A percentile compares a stretch with the other conserved stretches of the same genome.
phyloP scores from a whole-genome alignment of 1,284 basidiomycete species.

The Lentinula novae-zelandiae region DNA sequence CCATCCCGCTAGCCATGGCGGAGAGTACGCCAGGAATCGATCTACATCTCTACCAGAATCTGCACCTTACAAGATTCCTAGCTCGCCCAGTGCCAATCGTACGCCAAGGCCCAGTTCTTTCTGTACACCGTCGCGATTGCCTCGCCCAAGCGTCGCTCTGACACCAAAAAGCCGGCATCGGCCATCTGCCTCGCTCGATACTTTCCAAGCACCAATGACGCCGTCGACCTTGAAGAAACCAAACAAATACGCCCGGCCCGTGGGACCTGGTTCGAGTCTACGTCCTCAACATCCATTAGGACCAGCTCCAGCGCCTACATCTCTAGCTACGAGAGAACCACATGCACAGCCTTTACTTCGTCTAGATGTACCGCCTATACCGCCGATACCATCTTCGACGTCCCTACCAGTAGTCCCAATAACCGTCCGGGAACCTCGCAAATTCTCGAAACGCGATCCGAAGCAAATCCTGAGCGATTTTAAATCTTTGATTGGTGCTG shows the following conservation, averaged over 20 bases:
- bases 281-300: neutral
- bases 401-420: neutral
- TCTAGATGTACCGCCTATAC: neutral
- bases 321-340: neutral
- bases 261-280: neutral
- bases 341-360: neutral
- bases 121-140: neutral
- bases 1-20: neutral
- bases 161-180: neutral
- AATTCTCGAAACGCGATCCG: conserved; percentile 22
- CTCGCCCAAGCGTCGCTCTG: neutral
- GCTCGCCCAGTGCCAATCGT: neutral
- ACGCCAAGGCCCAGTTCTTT: neutral
- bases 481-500: neutral
- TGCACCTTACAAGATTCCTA: neutral
- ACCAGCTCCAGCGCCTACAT: neutral
- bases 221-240: neutral
- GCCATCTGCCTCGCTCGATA: neutral
- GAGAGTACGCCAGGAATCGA: neutral
- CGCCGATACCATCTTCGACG: neutral
- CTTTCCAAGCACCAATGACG: neutral
- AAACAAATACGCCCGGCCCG: neutral
- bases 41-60: neutral
- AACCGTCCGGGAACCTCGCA: neutral
- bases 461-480: conserved; percentile 17